A percentile compares a stretch with the other conserved stretches of the same genome.
Evolutionary conservation across 139 green algal species (phyloP).

Genomic region (Edaphochlamys debaryana): DNA sequence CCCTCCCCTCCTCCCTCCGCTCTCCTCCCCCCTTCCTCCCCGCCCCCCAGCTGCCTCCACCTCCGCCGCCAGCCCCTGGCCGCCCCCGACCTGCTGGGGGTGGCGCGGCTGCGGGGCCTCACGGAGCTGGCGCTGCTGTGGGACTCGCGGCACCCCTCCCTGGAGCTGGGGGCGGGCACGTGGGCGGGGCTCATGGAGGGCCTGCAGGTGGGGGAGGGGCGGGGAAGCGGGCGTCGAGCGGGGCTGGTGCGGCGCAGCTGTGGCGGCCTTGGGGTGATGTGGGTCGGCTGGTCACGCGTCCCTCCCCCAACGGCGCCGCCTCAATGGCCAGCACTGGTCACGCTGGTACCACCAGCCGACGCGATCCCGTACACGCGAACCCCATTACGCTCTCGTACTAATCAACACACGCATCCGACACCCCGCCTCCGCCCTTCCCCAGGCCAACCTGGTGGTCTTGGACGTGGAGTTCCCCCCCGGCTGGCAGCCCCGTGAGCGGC

Average conservation of each 20-base stretch:
- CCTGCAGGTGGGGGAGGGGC: not conserved
- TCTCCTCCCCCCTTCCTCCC: too few species aligned
- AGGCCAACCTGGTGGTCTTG: not conserved
- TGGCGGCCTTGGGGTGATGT: too few species aligned
- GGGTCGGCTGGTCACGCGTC: too few species aligned
- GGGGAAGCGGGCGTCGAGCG: too few species aligned
- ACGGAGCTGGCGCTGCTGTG: conserved; percentile 8
- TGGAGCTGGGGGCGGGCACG: not conserved
- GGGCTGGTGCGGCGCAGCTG: too few species aligned
- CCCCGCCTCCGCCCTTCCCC: too few species aligned
- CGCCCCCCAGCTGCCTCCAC: conserved; percentile 9
- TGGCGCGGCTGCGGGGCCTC: not conserved
- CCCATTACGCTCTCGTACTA: too few species aligned
- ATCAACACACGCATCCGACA: not conserved
- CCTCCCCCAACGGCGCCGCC: too few species aligned
- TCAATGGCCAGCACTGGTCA: too few species aligned
- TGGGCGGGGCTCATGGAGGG: not conserved
- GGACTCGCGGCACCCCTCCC: not conserved
- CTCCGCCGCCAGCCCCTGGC: not conserved
- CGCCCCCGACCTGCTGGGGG: not conserved
- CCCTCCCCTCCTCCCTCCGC: not conserved
- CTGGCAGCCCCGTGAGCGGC: not conserved
- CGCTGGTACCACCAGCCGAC: too few species aligned
- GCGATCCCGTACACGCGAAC: too few species aligned
- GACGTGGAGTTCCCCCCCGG: not conserved